Evolutionary conservation across 2,329 filamentous ascomycete genomes (phyloP).

Genomic region (Fusarium heterosporum): DNA sequence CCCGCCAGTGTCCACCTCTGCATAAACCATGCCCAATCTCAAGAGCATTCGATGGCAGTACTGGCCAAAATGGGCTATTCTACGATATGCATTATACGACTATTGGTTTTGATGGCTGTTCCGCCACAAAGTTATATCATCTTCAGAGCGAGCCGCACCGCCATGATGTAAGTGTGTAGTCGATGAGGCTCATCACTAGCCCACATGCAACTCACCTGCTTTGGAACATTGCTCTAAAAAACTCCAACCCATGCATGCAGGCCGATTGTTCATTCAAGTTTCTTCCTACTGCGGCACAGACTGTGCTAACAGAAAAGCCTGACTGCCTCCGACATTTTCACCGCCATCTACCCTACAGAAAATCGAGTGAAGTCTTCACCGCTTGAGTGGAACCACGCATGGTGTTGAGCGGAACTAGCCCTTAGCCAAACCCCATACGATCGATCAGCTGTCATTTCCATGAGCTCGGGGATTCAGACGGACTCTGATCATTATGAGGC

Average conservation of each 20-base stretch:
- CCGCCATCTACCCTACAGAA: conserved; percentile 46
- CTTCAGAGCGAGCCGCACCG: not conserved
- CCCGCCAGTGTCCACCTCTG: conserved; percentile 2
- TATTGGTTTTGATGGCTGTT: not conserved
- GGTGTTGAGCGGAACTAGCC: conserved; percentile 29
- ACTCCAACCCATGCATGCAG: not conserved
- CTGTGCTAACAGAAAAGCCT: conserved; percentile 11
- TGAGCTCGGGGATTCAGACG: conserved; percentile 28
- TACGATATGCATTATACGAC: not conserved
- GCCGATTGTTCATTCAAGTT: conserved; percentile 15
- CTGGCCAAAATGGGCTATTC: not conserved
- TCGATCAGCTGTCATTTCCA: conserved; percentile 43
- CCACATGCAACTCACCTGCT: conserved; percentile 2
- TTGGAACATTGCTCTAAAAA: conserved; percentile 1
- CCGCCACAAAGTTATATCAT: not conserved
- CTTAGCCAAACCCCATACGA: conserved; percentile 39
- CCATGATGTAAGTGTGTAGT: not conserved
- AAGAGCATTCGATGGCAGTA: not conserved
- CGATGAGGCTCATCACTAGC: conserved; percentile 30
- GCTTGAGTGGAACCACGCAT: conserved; percentile 39
- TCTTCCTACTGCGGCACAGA: conserved; percentile 30
- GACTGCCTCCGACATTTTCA: conserved; percentile 36
- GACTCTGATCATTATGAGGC: conserved; percentile 18
- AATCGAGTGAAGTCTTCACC: conserved; percentile 38
- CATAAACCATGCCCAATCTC: not conserved